phyloP scores from a whole-genome alignment of 2,329 filamentous ascomycete genomes.

The Fusarium sacchari region DNA sequence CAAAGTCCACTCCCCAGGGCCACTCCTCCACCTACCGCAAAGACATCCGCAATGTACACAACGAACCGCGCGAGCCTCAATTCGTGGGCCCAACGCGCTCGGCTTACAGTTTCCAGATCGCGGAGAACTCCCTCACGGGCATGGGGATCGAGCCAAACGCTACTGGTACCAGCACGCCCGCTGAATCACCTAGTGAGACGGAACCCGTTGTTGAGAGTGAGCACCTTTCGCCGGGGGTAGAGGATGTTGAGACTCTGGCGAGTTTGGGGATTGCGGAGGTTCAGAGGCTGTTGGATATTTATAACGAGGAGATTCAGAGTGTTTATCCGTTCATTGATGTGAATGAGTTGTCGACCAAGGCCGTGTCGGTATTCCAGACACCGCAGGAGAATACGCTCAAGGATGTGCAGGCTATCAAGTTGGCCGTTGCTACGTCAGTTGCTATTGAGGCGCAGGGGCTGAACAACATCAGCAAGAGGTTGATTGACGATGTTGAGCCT shows the following conservation, averaged over 20 bases:
- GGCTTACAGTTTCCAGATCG: conserved; percentile 15
- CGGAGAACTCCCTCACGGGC: not conserved
- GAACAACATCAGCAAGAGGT: conserved; percentile 5
- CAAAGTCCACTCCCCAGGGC: conserved; percentile 2
- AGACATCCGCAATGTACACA: conserved; percentile 2
- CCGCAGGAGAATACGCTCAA: not conserved
- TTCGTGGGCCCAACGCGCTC: conserved; percentile 3
- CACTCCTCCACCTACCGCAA: not conserved
- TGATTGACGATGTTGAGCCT: conserved; percentile 6
- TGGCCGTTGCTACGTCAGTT: not conserved
- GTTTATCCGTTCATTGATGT: conserved; percentile 7
- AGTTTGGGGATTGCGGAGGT: not conserved
- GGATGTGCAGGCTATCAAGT: conserved; percentile 5
- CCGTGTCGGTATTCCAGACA: not conserved
- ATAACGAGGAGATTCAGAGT: not conserved
- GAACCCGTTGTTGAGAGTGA: not conserved
- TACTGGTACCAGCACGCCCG: not conserved
- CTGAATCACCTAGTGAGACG: not conserved
- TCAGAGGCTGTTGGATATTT: not conserved
- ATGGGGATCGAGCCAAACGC: not conserved
- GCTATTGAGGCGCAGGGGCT: conserved; percentile 2
- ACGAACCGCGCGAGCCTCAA: not conserved
- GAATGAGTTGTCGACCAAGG: not conserved
- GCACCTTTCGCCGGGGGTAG: not conserved
- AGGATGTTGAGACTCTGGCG: not conserved